Percentiles rank a stretch among this genome's conserved stretches.
These are phyloP conservation scores for Pterulicium gracile DNA, from an alignment of 1,284 basidiomycete genomes.

Conservation along the genomic window DNA sequence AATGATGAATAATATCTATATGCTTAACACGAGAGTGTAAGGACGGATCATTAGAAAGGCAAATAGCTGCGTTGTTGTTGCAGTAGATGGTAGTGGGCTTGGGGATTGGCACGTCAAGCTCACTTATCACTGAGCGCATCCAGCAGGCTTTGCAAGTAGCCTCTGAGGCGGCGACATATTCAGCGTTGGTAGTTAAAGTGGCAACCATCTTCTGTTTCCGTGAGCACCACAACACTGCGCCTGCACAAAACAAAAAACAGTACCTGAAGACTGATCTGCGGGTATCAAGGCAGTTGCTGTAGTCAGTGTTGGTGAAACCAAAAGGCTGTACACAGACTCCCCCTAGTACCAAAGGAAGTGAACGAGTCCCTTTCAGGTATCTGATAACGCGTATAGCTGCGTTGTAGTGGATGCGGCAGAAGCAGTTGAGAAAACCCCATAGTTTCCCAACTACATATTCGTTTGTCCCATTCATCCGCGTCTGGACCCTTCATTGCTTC, in stretches of 20 bases:
- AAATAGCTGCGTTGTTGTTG: constrained; percentile 25
- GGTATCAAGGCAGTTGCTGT: too few species aligned
- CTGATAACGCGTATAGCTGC: too few species aligned
- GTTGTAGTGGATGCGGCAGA: too few species aligned
- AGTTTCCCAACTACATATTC: too few species aligned
- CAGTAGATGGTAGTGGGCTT: constrained; percentile 11
- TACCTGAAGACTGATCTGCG: too few species aligned
- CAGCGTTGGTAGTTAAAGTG: constrained; percentile 18
- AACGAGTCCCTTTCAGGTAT: too few species aligned
- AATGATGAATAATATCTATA: constrained; percentile 28
- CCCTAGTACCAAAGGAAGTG: too few species aligned
- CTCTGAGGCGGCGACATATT: constrained; percentile 13
- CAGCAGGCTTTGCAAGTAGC: constrained; percentile 11
- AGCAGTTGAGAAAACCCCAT: too few species aligned
- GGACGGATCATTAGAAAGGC: constrained; percentile 18
- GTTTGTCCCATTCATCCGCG: too few species aligned
- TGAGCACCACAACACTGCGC: constrained; percentile 18
- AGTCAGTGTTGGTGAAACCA: too few species aligned
- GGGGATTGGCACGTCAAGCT: constrained; percentile 8
- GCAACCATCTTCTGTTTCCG: constrained; percentile 20
- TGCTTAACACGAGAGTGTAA: constrained; percentile 29
- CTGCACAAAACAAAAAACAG: constrained; percentile 17
- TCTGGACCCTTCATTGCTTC: too few species aligned
- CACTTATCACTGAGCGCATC: constrained; percentile 12
- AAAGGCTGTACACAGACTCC: too few species aligned